Conservation (phyloP, 2,329 filamentous ascomycete species). For the Alternaria angustiovoidea region DNA sequence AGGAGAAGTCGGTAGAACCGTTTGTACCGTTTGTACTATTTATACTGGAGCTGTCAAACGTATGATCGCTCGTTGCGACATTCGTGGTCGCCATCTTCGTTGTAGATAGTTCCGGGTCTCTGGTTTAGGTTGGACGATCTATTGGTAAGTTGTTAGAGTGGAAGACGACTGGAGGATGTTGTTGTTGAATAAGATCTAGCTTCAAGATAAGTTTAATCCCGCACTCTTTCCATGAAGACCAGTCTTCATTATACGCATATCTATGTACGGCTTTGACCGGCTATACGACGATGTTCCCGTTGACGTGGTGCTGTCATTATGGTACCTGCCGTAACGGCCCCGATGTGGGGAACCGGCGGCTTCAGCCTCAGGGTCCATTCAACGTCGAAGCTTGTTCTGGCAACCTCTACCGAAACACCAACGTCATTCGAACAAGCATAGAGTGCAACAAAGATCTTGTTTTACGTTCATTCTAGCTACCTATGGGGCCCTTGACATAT, state of each 20-base stretch:
- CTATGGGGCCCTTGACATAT: too few species aligned
- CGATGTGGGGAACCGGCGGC: slow-evolving; percentile 18
- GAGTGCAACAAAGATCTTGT: too few species aligned
- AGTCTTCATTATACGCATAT: background rate
- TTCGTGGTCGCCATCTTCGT: slow-evolving; percentile 7
- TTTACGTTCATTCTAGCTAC: too few species aligned
- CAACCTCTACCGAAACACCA: background rate
- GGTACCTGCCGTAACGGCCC: slow-evolving; percentile 12
- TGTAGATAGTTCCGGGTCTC: background rate
- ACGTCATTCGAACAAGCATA: background rate
- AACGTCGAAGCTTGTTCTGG: background rate
- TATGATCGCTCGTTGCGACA: background rate
- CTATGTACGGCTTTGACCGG: background rate
- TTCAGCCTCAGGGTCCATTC: slow-evolving; percentile 1
- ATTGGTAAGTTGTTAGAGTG: background rate
- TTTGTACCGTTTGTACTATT: slow-evolving; percentile 1
- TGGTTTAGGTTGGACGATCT: background rate
- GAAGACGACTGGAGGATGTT: background rate
- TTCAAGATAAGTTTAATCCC: background rate
- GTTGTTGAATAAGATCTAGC: background rate
- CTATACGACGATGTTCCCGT: background rate
- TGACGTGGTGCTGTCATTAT: slow-evolving; percentile 9
- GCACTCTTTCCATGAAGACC: background rate
- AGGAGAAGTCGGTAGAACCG: background rate
- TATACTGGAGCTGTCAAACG: background rate